phyloP scores from a whole-genome alignment of 2,329 filamentous ascomycete genomes.

The Aspergillus tamarii region DNA sequence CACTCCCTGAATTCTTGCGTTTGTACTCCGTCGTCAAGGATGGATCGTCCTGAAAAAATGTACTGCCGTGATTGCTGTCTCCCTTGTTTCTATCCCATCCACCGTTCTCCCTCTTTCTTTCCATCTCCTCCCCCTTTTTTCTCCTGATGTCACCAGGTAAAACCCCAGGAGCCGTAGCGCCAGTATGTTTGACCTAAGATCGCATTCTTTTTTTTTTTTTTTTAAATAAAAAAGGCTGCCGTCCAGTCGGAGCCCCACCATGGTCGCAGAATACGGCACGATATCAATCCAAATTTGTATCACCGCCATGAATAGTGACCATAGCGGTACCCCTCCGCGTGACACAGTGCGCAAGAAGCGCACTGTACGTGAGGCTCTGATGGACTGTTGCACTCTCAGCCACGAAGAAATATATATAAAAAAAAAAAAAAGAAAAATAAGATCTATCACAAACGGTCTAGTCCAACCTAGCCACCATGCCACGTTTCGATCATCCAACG shows the following conservation, averaged over 20 bases:
- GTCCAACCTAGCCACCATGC: slow-evolving; percentile 1
- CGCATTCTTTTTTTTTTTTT: background rate
- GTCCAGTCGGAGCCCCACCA: background rate
- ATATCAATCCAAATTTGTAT: background rate
- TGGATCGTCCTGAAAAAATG: background rate
- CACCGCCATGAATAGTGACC: background rate
- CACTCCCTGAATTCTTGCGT: background rate
- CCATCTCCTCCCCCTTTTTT: background rate
- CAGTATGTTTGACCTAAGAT: slow-evolving; percentile 5
- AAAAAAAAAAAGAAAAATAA: background rate
- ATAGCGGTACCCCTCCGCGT: background rate
- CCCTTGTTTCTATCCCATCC: background rate
- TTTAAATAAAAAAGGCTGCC: slow-evolving; percentile 3
- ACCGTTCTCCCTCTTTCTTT: too few relatives aligned
- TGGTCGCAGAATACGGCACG: background rate
- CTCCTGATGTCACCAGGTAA: background rate
- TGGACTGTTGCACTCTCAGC: background rate
- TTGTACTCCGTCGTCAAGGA: background rate
- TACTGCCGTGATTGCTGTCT: background rate
- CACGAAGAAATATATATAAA: background rate
- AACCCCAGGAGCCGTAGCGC: background rate
- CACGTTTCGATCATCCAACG: slow-evolving; percentile 4
- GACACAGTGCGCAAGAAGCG: slow-evolving; percentile 1
- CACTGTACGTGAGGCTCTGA: background rate
- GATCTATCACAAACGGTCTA: slow-evolving; percentile 2